Conservation (phyloP, 73 alveolate genomes). For the Tetrahymena malaccensis region DNA sequence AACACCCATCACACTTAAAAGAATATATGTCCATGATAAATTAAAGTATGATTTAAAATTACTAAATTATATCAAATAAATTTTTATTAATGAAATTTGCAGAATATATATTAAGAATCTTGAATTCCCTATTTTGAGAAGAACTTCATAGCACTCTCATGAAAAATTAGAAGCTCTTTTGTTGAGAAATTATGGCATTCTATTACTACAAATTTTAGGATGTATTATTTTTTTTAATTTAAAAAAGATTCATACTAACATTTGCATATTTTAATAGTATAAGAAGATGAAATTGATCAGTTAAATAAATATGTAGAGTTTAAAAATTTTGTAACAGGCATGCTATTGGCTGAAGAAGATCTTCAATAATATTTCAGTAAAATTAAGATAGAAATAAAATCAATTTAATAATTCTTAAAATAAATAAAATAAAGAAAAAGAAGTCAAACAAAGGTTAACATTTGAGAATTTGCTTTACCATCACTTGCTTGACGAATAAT, state of each 20-base stretch:
- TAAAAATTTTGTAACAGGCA: not conserved
- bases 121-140: not conserved
- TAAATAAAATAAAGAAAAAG: not conserved
- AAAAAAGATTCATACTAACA: not conserved
- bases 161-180: not conserved
- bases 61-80: not conserved
- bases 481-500: not conserved
- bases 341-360: not conserved
- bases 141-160: not conserved
- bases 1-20: slow-evolving; percentile 21
- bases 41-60: not conserved
- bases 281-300: not conserved
- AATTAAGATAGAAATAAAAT: not conserved
- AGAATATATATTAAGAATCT: not conserved
- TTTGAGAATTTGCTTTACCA: not conserved
- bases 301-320: not conserved
- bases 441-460: not conserved
- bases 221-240: not conserved
- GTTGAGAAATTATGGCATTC: not conserved
- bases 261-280: not conserved
- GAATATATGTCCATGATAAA: slow-evolving; percentile 26
- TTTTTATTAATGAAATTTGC: not conserved
- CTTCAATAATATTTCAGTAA: not conserved
- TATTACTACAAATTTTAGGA: not conserved
- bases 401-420: not conserved